phyloP scores from a whole-genome alignment of 140 eudicot genomes.

The Ambrosia hybrid region DNA sequence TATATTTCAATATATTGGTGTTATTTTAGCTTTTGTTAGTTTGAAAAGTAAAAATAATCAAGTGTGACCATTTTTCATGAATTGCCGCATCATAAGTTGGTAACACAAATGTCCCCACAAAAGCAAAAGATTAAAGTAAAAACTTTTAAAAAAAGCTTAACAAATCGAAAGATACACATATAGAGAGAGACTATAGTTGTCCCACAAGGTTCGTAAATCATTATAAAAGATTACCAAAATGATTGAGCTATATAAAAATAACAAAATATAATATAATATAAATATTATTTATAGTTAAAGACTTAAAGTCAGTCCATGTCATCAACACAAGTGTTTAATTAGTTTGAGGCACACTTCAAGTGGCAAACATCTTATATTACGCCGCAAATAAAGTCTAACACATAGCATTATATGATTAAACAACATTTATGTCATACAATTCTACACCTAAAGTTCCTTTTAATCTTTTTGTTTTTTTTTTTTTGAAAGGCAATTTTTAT shows the following conservation, averaged over 20 bases:
- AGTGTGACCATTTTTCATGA: background rate
- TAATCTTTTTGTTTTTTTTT: background rate
- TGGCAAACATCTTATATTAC: background rate
- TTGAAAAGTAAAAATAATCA: too few species aligned
- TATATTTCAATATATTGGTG: too few species aligned
- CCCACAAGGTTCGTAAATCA: background rate
- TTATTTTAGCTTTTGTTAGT: too few species aligned
- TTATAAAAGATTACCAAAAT: background rate
- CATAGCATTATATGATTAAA: background rate
- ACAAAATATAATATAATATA: background rate
- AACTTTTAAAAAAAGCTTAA: background rate
- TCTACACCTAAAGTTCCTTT: background rate
- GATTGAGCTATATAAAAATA: background rate
- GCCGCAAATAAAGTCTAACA: background rate
- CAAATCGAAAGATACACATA: background rate
- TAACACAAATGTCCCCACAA: conserved; percentile 8
- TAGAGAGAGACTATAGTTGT: background rate
- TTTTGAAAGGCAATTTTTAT: too few species aligned
- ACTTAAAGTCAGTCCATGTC: background rate
- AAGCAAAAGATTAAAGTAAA: background rate
- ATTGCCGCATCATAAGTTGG: background rate
- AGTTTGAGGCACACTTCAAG: background rate
- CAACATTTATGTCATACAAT: background rate
- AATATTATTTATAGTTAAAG: background rate
- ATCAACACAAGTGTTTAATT: background rate